Percentiles rank a stretch among this genome's conserved stretches.
Evolutionary conservation across 768 basidiomycete species (phyloP).

Genomic region (Chalciporus pseudorubinellus): DNA sequence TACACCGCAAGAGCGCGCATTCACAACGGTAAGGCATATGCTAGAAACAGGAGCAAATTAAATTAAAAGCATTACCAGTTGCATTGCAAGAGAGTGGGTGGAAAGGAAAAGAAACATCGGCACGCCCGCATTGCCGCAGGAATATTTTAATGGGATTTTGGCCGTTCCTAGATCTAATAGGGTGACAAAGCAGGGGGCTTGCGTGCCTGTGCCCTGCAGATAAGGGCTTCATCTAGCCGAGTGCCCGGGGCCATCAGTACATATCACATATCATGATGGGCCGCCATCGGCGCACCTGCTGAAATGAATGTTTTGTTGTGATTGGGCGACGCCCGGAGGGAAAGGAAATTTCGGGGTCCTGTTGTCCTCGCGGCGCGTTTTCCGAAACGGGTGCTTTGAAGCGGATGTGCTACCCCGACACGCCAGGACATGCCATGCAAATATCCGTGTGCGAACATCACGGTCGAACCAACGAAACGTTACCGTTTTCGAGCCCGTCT

Average conservation of each 20-base stretch:
- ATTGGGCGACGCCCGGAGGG: no score
- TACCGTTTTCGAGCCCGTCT: slow-evolving; percentile 43
- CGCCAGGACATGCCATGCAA: slow-evolving; percentile 23
- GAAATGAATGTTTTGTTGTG: no score
- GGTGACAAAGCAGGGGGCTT: no score
- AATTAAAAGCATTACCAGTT: background rate
- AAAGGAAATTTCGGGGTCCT: no score
- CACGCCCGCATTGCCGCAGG: background rate
- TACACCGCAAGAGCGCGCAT: slow-evolving; percentile 27
- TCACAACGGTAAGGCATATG: slow-evolving; percentile 1
- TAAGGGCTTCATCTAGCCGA: no score
- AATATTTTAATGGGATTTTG: background rate
- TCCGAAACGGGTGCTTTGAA: no score
- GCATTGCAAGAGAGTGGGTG: background rate
- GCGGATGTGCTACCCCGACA: slow-evolving; percentile 29
- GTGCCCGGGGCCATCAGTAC: no score
- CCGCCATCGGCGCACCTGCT: no score
- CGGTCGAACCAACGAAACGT: slow-evolving; percentile 31
- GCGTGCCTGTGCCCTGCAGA: no score
- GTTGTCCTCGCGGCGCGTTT: no score
- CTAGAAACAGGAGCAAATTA: background rate
- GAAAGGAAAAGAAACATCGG: background rate
- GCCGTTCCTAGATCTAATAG: no score
- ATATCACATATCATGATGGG: no score
- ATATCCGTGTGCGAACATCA: slow-evolving; percentile 32